Evolutionary conservation across 345 rosid species (phyloP).

Genomic region (Hevea brasiliensis): DNA sequence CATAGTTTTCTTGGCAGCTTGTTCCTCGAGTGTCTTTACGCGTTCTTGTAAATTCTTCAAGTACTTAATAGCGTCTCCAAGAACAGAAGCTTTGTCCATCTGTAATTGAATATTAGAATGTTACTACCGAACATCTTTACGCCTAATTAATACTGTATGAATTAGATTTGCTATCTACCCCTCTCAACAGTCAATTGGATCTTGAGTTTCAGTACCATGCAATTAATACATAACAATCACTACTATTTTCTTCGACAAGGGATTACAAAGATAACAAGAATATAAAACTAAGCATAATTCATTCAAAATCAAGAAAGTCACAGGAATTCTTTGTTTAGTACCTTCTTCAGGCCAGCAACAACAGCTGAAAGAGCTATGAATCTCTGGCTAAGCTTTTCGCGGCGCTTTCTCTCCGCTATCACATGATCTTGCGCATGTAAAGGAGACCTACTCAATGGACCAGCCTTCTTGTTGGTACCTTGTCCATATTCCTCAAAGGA

Average conservation of each 20-base stretch:
- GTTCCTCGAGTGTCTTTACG: slow-evolving; percentile 52
- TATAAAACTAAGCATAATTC: too few species aligned
- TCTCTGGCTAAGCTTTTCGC: slow-evolving; percentile 57
- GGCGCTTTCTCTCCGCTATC: slow-evolving; percentile 54
- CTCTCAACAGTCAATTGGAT: too few species aligned
- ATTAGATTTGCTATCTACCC: too few species aligned
- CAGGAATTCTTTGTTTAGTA: too few species aligned
- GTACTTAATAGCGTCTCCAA: slow-evolving; percentile 63
- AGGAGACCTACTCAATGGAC: slow-evolving; percentile 30
- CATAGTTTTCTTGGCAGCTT: slow-evolving; percentile 41
- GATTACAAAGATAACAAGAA: not conserved
- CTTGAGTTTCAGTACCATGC: too few species aligned
- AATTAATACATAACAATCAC: too few species aligned
- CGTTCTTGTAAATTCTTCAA: slow-evolving; percentile 69
- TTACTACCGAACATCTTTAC: not conserved
- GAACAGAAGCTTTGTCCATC: slow-evolving; percentile 72
- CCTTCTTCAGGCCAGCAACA: slow-evolving; percentile 62
- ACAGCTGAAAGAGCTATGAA: slow-evolving; percentile 59
- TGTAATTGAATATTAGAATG: slow-evolving; percentile 15
- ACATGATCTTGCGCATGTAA: slow-evolving; percentile 52
- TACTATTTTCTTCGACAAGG: not conserved
- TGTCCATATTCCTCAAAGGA: slow-evolving; percentile 11
- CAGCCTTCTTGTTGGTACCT: slow-evolving; percentile 20
- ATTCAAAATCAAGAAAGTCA: too few species aligned
- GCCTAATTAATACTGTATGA: too few species aligned